Evolutionary conservation across 2,329 filamentous ascomycete genomes (phyloP), one percentile per base, ranked within the genome.

Genomic region (Claviceps fusiformis): DNA sequence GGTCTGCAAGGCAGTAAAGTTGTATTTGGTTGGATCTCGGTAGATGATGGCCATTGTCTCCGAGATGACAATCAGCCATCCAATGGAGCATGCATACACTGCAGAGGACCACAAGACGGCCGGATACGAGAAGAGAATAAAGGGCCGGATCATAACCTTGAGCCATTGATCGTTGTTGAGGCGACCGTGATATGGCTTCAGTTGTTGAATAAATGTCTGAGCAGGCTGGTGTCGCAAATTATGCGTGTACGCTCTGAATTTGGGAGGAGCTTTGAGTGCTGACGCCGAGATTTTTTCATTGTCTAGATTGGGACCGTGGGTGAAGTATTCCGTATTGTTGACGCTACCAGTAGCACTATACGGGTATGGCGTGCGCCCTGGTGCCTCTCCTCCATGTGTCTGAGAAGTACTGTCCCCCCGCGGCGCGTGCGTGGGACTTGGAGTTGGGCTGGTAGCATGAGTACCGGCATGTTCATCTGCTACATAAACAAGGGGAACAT

Each of bases 31-130:
- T 0, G 75, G 73, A 54, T 82, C 75, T 43, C 87, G 81, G 68
- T 89, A 97, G 58, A 97, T 86, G 56, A 86, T 77, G 0, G 89
- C 80, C 3, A 97, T 82, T 0, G 86, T 87, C 69, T 97, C 91
- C 0, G 90, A 95, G 1, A 97, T 80, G 47, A 97, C 90, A 60
- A 97, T 96, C 33, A 97, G 78, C 93, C 92, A 97, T 43, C 92
- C 92, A 7, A 97, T 81, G 0, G 90, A 93, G 62, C 93, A 85
- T 0, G 90, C 76, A 67, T 97, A 97, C 4, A 95, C 82, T 0
- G 87, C 75, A 0, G 89, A 75, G 6, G 88, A 92, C 92, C 91
- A 97, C 9, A 96, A 78, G 1, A 97, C 87, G 0, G 87, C 81
- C 0, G 93, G 93, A 64, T 97, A 96, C 1, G 85, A 81, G 62